Conservation (phyloP, 192 early-diverging fungal species). For the Oehlia diaphana region DNA sequence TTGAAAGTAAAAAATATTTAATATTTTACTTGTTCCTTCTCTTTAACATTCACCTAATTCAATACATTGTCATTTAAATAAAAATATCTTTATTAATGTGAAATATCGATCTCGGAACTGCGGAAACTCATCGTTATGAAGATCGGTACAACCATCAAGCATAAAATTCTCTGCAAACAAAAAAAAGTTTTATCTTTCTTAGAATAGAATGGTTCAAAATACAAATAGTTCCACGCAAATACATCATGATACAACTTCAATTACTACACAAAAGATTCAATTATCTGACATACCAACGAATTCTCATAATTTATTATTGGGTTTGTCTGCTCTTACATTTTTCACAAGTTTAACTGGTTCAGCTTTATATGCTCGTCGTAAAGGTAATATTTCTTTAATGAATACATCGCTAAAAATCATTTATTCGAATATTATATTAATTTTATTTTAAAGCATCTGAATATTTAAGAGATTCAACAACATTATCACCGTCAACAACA, state of each 20-base stretch:
- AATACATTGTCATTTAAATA: too few species aligned
- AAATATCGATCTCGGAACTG: too few species aligned
- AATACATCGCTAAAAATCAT: not conserved
- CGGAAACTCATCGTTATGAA: too few species aligned
- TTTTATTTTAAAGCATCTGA: not conserved
- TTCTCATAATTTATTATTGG: conserved; percentile 7
- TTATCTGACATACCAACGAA: not conserved
- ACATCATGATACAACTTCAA: not conserved
- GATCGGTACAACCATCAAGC: too few species aligned
- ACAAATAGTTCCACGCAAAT: too few species aligned
- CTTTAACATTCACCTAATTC: too few species aligned
- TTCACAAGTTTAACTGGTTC: not conserved
- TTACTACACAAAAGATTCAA: not conserved
- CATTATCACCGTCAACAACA: not conserved
- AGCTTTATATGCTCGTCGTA: not conserved
- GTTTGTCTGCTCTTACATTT: not conserved
- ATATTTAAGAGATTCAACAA: not conserved
- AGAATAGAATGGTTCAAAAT: too few species aligned
- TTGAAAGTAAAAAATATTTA: too few species aligned
- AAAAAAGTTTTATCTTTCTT: too few species aligned
- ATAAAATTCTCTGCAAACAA: too few species aligned
- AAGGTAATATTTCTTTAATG: not conserved
- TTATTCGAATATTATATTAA: not conserved
- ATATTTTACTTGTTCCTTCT: too few species aligned
- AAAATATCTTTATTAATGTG: too few species aligned